Base-by-base conservation (phyloP, 2,329 filamentous ascomycete species). In the Zymoseptoria ardabiliae region DNA sequence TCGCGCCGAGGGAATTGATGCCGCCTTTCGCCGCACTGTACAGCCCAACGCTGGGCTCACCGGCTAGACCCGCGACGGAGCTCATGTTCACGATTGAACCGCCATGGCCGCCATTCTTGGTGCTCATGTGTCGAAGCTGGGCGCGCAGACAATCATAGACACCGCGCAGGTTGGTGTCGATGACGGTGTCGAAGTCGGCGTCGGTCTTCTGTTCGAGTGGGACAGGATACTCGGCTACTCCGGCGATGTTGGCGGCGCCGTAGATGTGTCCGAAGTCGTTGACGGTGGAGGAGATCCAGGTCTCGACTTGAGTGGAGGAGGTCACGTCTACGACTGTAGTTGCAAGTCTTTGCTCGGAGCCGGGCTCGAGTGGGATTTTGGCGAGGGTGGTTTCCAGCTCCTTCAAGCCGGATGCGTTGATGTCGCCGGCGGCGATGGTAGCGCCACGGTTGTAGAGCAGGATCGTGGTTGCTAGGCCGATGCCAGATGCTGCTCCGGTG, bases 111-210 rank as follows among this genome's bases (percentile, higher is more conserved):
- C 23, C 23, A 25, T 25, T 25, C 23, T 25, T 25, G 23, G 5
- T 25, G 23, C 23, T 48, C 54, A 56, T 56, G 17, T 48, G n/a
- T 48, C 22, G 11, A 13, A 82, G 59, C 65, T 82, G 67, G n/a
- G 76, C 76, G 4, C 78, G 70, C 58, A 83, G 58, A 59, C 78
- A 81, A 52, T 79, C 75, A 65, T 81, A 77, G 10, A 77, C 66
- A 3, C 81, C 66, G 8, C 62, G 65, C 7, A 64, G 35, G 54
- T 68, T 68, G 49, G 66, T 62, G 1, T 63, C 66, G 23, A 73
- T 67, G n/a, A 64, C 54, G 2, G 61, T 58, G 25, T 71, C 66
- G 66, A 67, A 73, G 20, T 69, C 65, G 0, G 64, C 63, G 22
- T 70, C 68, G 8, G 61, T 62, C 8, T 50, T 50, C 28, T 57